Conservation (phyloP, 108 stramenopile species). For the Nitzschia palea region DNA sequence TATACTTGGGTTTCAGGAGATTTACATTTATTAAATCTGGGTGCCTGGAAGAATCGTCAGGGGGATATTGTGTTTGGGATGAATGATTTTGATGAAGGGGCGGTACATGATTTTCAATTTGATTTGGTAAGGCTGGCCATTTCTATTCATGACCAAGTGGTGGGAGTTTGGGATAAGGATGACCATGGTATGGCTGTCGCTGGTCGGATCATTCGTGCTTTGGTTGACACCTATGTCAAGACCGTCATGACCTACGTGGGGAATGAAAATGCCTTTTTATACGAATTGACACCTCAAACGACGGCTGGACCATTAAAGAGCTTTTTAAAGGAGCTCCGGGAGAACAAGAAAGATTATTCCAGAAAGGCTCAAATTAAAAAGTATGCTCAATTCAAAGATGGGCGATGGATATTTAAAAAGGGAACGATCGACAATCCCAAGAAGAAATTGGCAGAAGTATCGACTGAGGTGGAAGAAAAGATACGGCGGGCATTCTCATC, state of each 20-base stretch:
- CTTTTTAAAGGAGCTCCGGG: constrained; percentile 38
- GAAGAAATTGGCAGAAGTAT: constrained; percentile 4
- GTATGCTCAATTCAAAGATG: constrained; percentile 36
- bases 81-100: constrained; percentile 67
- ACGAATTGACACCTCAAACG: constrained; percentile 51
- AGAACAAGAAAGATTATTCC: constrained; percentile 5
- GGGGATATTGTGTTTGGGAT: constrained; percentile 60
- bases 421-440: constrained; percentile 20
- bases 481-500: constrained; percentile 48
- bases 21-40: constrained; percentile 66
- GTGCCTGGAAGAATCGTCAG: constrained; percentile 52
- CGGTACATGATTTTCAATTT: constrained; percentile 63
- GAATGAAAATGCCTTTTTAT: constrained; percentile 39
- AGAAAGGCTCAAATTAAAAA: constrained; percentile 47
- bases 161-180: background rate
- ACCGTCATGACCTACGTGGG: constrained; percentile 49
- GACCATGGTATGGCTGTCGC: background rate
- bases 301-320: constrained; percentile 34
- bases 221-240: constrained; percentile 48
- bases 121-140: constrained; percentile 60
- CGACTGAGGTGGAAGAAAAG: constrained; percentile 14
- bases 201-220: constrained; percentile 36
- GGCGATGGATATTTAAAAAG: constrained; percentile 13
- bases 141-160: constrained; percentile 32
- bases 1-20: constrained; percentile 69